Conservation (phyloP, 495 filamentous ascomycete genomes). For the Aspergillus funiculosus region DNA sequence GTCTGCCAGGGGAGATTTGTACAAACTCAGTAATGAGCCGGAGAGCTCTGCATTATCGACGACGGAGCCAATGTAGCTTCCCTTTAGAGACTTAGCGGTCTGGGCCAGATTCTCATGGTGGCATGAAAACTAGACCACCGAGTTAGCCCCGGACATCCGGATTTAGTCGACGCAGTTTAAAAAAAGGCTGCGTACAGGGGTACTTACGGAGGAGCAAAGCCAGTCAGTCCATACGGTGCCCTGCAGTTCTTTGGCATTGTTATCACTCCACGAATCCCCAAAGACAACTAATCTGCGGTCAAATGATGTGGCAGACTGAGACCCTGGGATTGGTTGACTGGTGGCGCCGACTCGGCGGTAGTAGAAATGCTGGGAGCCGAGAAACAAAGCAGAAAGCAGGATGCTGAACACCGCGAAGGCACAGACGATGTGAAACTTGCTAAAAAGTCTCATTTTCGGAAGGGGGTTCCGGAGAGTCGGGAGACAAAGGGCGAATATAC, state of each 20-base stretch:
- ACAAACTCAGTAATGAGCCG: conserved; percentile 21
- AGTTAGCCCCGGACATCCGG: conserved; percentile 4
- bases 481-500: conserved; percentile 13
- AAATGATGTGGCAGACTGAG: conserved; percentile 23
- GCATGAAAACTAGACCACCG: conserved; percentile 32
- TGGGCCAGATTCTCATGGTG: conserved; percentile 44
- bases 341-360: conserved; percentile 22
- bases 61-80: conserved; percentile 35
- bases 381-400: conserved; percentile 30
- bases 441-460: conserved; percentile 28
- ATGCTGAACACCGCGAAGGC: conserved; percentile 32
- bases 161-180: too few relatives aligned
- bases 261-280: conserved; percentile 48
- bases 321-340: conserved; percentile 14
- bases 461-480: conserved; percentile 7
- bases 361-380: conserved; percentile 25
- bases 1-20: conserved; percentile 32
- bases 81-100: conserved; percentile 28
- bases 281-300: conserved; percentile 42
- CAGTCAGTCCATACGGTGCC: conserved; percentile 43
- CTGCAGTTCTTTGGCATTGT: conserved; percentile 32
- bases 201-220: conserved; percentile 40
- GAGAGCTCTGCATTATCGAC: conserved; percentile 35
- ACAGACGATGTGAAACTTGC: conserved; percentile 33
- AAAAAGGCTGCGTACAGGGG: neutral